Percentiles rank a stretch among this genome's conserved stretches.
Evolutionary conservation across 2,329 filamentous ascomycete genomes (phyloP).

Genomic region (Rosellinia necatrix): DNA sequence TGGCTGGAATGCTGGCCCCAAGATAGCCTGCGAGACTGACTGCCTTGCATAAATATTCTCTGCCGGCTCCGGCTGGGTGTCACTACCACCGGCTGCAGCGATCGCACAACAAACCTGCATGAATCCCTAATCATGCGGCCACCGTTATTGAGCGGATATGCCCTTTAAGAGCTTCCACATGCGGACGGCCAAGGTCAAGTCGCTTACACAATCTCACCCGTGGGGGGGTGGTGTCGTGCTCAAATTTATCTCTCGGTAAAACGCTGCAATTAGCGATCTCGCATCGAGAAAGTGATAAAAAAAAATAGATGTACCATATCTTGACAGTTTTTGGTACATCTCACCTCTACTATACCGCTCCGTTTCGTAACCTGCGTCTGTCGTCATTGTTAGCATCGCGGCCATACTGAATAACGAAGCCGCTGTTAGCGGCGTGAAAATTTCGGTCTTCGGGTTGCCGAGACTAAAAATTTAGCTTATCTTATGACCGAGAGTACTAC

Average conservation of each 20-base stretch:
- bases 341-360: background rate
- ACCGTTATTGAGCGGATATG: background rate
- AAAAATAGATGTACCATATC: conserved; percentile 4
- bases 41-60: background rate
- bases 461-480: background rate
- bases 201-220: conserved; percentile 3
- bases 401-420: conserved; percentile 4
- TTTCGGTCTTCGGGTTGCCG: conserved; percentile 11
- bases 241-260: conserved; percentile 8
- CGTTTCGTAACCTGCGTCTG: conserved; percentile 1
- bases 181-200: conserved; percentile 2
- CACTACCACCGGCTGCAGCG: conserved; percentile 4
- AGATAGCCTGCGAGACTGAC: background rate
- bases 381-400: conserved; percentile 7
- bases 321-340: conserved; percentile 11
- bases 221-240: conserved; percentile 1
- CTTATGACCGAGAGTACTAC: background rate
- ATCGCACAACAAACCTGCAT: conserved; percentile 23
- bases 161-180: conserved; percentile 9
- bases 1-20: background rate
- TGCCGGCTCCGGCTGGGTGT: conserved; percentile 4
- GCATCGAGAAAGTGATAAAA: conserved; percentile 1
- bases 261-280: conserved; percentile 15
- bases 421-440: conserved; percentile 6
- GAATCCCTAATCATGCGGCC: conserved; percentile 3